phyloP scores from a whole-genome alignment of 371 early-diverging fungal species.

The Mucor mucedo region DNA sequence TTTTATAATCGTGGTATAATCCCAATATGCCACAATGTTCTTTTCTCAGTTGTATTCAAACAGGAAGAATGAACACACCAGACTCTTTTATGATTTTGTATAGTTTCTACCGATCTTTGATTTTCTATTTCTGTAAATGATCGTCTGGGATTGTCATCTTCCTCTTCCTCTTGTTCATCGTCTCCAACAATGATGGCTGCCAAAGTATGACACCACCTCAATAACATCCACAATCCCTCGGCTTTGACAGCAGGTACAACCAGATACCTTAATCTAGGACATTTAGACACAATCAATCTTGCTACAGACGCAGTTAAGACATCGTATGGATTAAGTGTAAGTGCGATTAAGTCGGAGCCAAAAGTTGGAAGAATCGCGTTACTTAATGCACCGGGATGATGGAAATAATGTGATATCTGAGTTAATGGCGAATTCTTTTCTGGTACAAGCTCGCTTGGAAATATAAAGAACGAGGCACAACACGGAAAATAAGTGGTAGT shows the following conservation, averaged over 20 bases:
- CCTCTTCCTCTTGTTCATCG: constrained; percentile 32
- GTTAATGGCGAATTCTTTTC: constrained; percentile 32
- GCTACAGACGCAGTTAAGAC: constrained; percentile 42
- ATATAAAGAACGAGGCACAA: constrained; percentile 45
- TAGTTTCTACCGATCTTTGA: constrained; percentile 43
- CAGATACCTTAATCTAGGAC: constrained; percentile 47
- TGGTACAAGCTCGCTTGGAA: constrained; percentile 34
- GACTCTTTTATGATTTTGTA: constrained; percentile 46
- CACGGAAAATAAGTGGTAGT: constrained; percentile 34
- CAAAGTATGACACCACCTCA: constrained; percentile 48
- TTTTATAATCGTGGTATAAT: constrained; percentile 28
- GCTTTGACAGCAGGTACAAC: constrained; percentile 48
- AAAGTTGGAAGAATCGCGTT: constrained; percentile 53
- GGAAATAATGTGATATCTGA: constrained; percentile 49
- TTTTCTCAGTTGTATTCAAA: constrained; percentile 7
- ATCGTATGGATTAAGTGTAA: constrained; percentile 48
- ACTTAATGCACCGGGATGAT: constrained; percentile 50
- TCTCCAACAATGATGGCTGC: constrained; percentile 41
- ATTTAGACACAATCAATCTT: constrained; percentile 39
- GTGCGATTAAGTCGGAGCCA: constrained; percentile 44
- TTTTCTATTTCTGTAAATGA: constrained; percentile 30
- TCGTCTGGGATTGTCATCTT: constrained; percentile 9
- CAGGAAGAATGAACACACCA: constrained; percentile 45
- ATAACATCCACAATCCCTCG: constrained; percentile 52
- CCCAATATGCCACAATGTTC: constrained; percentile 51